Evolutionary conservation across 179 eudicot genomes (phyloP).

Genomic region (Nepenthes alata): DNA sequence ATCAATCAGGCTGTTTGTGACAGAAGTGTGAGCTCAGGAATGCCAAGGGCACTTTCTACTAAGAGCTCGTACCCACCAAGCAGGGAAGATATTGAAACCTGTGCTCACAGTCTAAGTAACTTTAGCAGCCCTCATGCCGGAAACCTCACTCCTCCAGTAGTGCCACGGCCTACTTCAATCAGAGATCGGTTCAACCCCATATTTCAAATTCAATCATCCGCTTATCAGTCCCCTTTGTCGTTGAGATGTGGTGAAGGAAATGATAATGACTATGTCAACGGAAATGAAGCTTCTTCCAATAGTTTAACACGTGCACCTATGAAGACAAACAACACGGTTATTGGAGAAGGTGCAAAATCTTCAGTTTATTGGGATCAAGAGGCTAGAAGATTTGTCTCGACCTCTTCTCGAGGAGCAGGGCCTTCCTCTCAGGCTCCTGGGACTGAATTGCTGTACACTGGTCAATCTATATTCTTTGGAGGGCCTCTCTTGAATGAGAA

Average conservation of each 20-base stretch:
- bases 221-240: conserved; percentile 59
- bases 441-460: conserved; percentile 49
- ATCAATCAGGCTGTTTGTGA: conserved; percentile 34
- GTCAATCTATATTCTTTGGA: conserved; percentile 76
- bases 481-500: conserved; percentile 59
- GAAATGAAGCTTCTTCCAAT: conserved; percentile 1
- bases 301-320: conserved; percentile 10
- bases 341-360: conserved; percentile 24
- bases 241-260: conserved; percentile 23
- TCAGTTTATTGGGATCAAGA: conserved; percentile 76
- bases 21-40: conserved; percentile 22
- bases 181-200: conserved; percentile 52
- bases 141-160: conserved; percentile 31
- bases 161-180: conserved; percentile 26
- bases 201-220: conserved; percentile 36
- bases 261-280: conserved; percentile 1
- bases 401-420: conserved; percentile 28
- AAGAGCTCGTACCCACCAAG: conserved; percentile 73
- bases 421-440: conserved; percentile 31
- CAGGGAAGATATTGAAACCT: conserved; percentile 56
- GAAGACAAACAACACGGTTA: conserved; percentile 19
- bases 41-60: conserved; percentile 32
- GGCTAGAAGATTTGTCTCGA: conserved; percentile 74
- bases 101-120: conserved; percentile 53
- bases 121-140: conserved; percentile 52